A percentile compares a stretch with the other conserved stretches of the same genome.
Conservation (phyloP, 139 green algal species). For the Chlorella sp. region DNA sequence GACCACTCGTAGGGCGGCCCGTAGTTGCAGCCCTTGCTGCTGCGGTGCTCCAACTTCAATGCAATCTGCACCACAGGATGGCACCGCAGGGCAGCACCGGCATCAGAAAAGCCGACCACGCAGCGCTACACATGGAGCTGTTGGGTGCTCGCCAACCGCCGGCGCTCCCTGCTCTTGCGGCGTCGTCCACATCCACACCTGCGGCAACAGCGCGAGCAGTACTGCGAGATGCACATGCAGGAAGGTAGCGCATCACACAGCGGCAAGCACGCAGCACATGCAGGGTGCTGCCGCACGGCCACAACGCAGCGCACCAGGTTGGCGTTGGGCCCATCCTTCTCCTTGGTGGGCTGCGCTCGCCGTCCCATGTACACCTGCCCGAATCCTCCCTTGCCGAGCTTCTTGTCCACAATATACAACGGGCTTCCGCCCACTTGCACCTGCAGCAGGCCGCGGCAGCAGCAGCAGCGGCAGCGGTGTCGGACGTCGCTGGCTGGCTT, state of each 20-base stretch:
- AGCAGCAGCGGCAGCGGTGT: background rate
- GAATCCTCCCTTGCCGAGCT: conserved; percentile 96
- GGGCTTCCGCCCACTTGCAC: conserved; percentile 87
- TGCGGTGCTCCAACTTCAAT: conserved; percentile 98
- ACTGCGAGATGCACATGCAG: background rate
- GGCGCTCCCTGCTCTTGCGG: too few relatives aligned
- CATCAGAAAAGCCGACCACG: too few relatives aligned
- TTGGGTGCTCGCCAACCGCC: too few relatives aligned
- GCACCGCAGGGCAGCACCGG: background rate
- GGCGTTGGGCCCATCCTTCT: conserved; percentile 78
- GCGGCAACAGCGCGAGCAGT: background rate
- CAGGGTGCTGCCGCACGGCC: background rate
- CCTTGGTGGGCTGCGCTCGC: conserved; percentile 65
- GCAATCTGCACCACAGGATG: conserved; percentile 75
- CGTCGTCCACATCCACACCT: background rate
- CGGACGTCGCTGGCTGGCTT: too few relatives aligned
- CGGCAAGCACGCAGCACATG: background rate
- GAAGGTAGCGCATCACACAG: background rate
- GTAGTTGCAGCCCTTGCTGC: conserved; percentile 98
- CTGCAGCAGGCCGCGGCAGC: conserved; percentile 48
- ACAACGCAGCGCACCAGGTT: conserved; percentile 69
- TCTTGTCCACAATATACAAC: conserved; percentile 89
- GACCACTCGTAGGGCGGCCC: conserved; percentile 98
- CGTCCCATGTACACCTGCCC: conserved; percentile 93
- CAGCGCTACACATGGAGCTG: too few relatives aligned